Percentiles rank a stretch among this genome's conserved stretches.
These are phyloP conservation scores for Rhizopus arrhizus DNA, from an alignment of 371 early-diverging fungal genomes.

Conservation along the genomic window DNA sequence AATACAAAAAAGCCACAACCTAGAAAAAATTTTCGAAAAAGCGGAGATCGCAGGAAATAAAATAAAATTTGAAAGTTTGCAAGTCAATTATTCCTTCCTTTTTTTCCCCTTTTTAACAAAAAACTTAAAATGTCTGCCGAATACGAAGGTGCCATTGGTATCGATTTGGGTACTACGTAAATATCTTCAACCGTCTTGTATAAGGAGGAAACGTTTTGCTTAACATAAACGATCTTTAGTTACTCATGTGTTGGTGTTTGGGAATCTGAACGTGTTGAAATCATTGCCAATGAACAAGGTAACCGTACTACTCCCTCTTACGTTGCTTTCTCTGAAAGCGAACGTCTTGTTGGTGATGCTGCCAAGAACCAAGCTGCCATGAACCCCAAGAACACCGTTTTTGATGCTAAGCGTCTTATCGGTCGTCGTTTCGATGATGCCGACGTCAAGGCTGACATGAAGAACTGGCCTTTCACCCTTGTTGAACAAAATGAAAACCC, in stretches of 20 bases:
- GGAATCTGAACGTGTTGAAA: slow-evolving; percentile 58
- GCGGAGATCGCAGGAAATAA: neutral
- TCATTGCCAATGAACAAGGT: slow-evolving; percentile 95
- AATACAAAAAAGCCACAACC: neutral
- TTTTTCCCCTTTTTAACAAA: slow-evolving; percentile 31
- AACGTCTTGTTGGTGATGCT: slow-evolving; percentile 93
- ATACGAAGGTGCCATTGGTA: slow-evolving; percentile 68
- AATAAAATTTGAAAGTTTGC: neutral
- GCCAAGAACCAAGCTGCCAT: slow-evolving; percentile 89
- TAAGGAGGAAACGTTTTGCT: neutral
- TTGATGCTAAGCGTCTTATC: slow-evolving; percentile 91
- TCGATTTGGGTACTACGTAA: slow-evolving; percentile 52
- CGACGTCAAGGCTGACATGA: slow-evolving; percentile 79
- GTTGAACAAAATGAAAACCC: slow-evolving; percentile 86
- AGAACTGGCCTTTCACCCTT: slow-evolving; percentile 85
- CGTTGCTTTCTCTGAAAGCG: slow-evolving; percentile 87
- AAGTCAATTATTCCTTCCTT: slow-evolving; percentile 21
- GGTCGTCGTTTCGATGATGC: slow-evolving; percentile 87
- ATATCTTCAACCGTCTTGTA: neutral
- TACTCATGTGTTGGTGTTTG: slow-evolving; percentile 83
- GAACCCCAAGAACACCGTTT: slow-evolving; percentile 87
- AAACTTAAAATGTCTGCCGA: slow-evolving; percentile 57
- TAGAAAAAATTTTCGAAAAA: slow-evolving; percentile 7
- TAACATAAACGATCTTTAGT: slow-evolving; percentile 57
- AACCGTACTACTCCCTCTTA: slow-evolving; percentile 98